A percentile compares a stretch with the other conserved stretches of the same genome.
Evolutionary conservation across 208 protist species (phyloP).

Genomic region (Strigomonas culicis): DNA sequence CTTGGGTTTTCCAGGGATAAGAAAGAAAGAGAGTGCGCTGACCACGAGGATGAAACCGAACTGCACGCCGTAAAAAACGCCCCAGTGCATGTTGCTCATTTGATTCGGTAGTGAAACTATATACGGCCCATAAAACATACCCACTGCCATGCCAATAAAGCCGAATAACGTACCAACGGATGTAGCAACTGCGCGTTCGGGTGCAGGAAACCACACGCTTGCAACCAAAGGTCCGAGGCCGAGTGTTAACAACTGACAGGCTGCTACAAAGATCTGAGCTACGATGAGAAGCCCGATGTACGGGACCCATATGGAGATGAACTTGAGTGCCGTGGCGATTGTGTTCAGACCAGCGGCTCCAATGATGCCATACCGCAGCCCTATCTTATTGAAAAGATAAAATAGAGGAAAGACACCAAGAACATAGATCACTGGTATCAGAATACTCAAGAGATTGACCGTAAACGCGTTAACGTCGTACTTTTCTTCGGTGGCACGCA

Average conservation of each 20-base stretch:
- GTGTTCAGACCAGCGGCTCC: constrained; percentile 24
- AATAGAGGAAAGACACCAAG: constrained; percentile 33
- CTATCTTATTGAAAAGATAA: constrained; percentile 38
- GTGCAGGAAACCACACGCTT: constrained; percentile 42
- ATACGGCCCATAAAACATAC: constrained; percentile 55
- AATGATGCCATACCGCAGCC: constrained; percentile 39
- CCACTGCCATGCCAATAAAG: constrained; percentile 52
- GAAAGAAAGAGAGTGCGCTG: constrained; percentile 12
- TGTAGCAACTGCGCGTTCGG: constrained; percentile 47
- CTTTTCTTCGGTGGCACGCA: constrained; percentile 29
- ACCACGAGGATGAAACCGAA: constrained; percentile 23
- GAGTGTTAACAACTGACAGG: constrained; percentile 36
- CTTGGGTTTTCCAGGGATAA: constrained; percentile 25
- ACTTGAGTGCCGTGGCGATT: constrained; percentile 26
- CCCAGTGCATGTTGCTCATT: constrained; percentile 19
- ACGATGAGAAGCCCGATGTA: constrained; percentile 33
- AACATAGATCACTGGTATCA: constrained; percentile 39
- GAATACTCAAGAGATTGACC: constrained; percentile 36
- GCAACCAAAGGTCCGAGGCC: constrained; percentile 37
- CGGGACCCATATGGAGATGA: constrained; percentile 33
- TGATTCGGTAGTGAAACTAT: constrained; percentile 33
- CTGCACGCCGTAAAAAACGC: constrained; percentile 26
- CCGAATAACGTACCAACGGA: constrained; percentile 34
- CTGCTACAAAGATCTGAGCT: constrained; percentile 33
- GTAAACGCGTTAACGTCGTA: constrained; percentile 28